These are phyloP conservation scores for Chenopodium album DNA, from an alignment of 148 eudicot species.

Conservation along the genomic window DNA sequence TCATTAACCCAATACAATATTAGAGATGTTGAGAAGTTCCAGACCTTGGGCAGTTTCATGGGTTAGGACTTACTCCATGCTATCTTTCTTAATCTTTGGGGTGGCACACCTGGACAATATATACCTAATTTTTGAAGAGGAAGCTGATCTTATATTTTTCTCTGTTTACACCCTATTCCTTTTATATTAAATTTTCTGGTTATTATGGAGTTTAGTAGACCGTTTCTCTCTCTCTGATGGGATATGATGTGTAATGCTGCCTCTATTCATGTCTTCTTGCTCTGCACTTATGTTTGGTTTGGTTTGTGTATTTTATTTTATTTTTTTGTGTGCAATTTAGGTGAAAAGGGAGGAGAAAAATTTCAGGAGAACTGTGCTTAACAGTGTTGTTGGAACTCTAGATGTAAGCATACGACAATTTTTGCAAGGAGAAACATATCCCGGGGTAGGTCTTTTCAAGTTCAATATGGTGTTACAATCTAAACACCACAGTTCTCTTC, in stretches of 20 bases:
- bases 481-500: neutral
- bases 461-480: neutral
- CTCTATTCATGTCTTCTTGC: neutral
- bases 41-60: neutral
- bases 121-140: neutral
- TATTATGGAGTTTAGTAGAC: neutral
- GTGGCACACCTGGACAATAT: neutral
- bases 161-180: neutral
- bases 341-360: constrained; percentile 70
- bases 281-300: neutral
- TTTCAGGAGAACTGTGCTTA: constrained; percentile 66
- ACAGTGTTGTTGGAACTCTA: constrained; percentile 79
- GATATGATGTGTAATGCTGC: neutral
- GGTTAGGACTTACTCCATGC: neutral
- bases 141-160: neutral
- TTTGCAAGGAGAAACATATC: constrained; percentile 67
- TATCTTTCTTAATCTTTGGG: neutral
- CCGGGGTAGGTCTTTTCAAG: constrained; percentile 50
- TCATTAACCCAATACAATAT: neutral
- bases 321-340: constrained; percentile 30
- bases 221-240: neutral
- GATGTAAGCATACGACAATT: constrained; percentile 72
- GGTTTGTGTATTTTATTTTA: neutral
- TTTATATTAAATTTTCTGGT: neutral
- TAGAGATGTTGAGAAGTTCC: neutral